A percentile compares a stretch with the other conserved stretches of the same genome.
Evolutionary conservation across 2,329 filamentous ascomycete species (phyloP).

Genomic region (Atkinsonella texensis): DNA sequence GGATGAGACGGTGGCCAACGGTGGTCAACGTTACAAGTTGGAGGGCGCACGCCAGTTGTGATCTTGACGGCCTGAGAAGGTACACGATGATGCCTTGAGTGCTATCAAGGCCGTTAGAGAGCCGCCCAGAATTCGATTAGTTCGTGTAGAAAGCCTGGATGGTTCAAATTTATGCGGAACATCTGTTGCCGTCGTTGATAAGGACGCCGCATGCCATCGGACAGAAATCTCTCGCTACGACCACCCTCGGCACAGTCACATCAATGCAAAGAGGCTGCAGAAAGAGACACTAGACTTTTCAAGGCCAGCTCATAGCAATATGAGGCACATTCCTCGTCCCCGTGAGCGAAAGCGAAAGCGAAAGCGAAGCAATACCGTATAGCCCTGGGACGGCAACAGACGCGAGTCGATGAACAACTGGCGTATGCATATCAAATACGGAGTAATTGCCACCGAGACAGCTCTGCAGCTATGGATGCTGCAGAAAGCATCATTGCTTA

Average conservation of each 20-base stretch:
- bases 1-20: no score
- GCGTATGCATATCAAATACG: not conserved
- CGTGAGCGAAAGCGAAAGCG: not conserved
- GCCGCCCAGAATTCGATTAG: no score
- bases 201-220: conserved; percentile 42
- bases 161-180: conserved; percentile 37
- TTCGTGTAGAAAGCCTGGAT: conserved; percentile 6
- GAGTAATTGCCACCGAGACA: not conserved
- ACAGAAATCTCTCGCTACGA: conserved; percentile 37
- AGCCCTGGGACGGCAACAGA: not conserved
- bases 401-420: not conserved
- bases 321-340: not conserved
- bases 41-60: no score
- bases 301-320: not conserved
- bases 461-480: not conserved
- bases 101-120: no score
- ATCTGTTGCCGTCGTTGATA: conserved; percentile 35
- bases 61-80: no score
- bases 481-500: not conserved
- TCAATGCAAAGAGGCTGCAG: not conserved
- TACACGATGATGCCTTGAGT: no score
- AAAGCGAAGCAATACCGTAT: not conserved
- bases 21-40: no score
- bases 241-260: conserved; percentile 4
- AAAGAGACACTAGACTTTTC: not conserved